Conservation (phyloP, 2,329 filamentous ascomycete species). For the Cordyceps cicadae region DNA sequence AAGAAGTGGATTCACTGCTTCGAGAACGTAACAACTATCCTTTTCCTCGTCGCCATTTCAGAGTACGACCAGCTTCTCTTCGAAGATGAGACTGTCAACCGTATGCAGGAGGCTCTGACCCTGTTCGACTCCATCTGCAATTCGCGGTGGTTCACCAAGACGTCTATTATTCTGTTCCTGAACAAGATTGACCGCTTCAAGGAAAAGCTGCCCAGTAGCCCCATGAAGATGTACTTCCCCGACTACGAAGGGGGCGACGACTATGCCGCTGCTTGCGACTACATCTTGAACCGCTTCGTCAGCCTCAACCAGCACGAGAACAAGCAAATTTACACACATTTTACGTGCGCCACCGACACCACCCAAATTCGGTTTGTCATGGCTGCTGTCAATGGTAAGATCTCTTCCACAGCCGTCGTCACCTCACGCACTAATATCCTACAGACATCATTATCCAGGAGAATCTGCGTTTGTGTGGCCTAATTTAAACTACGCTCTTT, state of each 20-base stretch:
- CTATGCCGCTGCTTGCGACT: constrained; percentile 92
- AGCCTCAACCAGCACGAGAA: constrained; percentile 98
- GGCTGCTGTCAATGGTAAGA: constrained; percentile 93
- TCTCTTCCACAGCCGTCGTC: constrained; percentile 10
- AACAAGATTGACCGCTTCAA: constrained; percentile 90
- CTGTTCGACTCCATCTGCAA: constrained; percentile 84
- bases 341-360: constrained; percentile 97
- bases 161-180: constrained; percentile 79
- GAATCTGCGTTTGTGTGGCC: constrained; percentile 91
- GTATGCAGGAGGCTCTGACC: constrained; percentile 84
- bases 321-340: constrained; percentile 99
- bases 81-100: constrained; percentile 92
- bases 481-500: constrained; percentile 60
- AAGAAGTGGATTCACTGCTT: constrained; percentile 99
- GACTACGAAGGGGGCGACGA: constrained; percentile 93
- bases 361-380: constrained; percentile 99
- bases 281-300: constrained; percentile 97
- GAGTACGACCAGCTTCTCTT: constrained; percentile 95
- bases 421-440: not conserved
- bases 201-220: constrained; percentile 72
- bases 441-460: constrained; percentile 99
- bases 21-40: constrained; percentile 93
- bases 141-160: constrained; percentile 84
- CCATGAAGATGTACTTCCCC: constrained; percentile 84
- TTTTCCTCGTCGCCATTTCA: constrained; percentile 93